Percentiles rank a stretch among this genome's conserved stretches.
Evolutionary conservation across 805 yeast genomes (phyloP).

Genomic region (Cyberlindnera amylophila): DNA sequence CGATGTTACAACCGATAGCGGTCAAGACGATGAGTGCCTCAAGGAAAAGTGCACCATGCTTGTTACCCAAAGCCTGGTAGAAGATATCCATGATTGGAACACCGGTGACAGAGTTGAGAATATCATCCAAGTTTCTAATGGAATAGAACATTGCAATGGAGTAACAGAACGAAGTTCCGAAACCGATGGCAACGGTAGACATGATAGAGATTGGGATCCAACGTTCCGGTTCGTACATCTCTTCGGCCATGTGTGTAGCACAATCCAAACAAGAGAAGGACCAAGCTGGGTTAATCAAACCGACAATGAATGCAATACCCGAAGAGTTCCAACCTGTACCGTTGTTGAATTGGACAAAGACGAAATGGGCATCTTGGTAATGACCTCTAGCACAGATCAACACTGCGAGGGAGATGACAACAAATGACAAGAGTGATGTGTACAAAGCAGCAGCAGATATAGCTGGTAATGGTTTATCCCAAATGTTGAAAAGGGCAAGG

Average conservation of each 20-base stretch:
- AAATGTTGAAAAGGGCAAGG: conserved; percentile 44
- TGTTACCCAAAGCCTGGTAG: conserved; percentile 50
- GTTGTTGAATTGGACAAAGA: conserved; percentile 50
- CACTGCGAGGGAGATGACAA: conserved; percentile 49
- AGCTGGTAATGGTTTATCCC: conserved; percentile 48
- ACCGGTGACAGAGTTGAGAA: conserved; percentile 47
- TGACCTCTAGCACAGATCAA: conserved; percentile 49
- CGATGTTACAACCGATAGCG: conserved; percentile 55
- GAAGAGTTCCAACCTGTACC: conserved; percentile 57
- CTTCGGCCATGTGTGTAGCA: conserved; percentile 73
- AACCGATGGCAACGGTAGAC: conserved; percentile 62
- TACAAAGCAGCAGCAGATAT: conserved; percentile 48
- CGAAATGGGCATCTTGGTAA: conserved; percentile 48
- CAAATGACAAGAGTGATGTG: conserved; percentile 48
- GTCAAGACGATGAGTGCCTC: conserved; percentile 47
- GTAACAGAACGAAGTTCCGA: conserved; percentile 53
- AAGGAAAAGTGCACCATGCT: conserved; percentile 52
- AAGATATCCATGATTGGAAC: conserved; percentile 62
- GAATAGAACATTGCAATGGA: conserved; percentile 55
- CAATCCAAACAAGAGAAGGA: conserved; percentile 65
- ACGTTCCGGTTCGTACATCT: conserved; percentile 47
- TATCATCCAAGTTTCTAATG: conserved; percentile 47
- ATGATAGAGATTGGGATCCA: conserved; percentile 60
- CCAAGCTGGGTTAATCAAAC: conserved; percentile 69
- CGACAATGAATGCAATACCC: conserved; percentile 64